Conservation (phyloP, 2,329 filamentous ascomycete species). For the Chaetomiaceae sp. region DNA sequence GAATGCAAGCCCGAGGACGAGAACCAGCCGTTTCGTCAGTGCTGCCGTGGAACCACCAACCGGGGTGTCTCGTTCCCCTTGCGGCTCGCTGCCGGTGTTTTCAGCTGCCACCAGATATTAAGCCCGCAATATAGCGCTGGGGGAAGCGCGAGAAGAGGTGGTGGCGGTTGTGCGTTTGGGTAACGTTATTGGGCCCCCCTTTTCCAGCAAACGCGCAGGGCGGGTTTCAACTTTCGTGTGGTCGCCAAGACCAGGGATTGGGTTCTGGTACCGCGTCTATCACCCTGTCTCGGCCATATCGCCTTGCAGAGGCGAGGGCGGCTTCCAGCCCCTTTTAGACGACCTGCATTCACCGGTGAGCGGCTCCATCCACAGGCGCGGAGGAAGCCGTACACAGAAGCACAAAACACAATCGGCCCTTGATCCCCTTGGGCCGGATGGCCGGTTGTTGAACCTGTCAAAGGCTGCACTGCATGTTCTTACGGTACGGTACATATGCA, state of each 20-base stretch:
- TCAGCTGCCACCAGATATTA: slow-evolving; percentile 3
- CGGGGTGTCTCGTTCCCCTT: background rate
- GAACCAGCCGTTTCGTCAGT: background rate
- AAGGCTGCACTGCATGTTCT: too few species aligned
- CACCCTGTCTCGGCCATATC: slow-evolving; percentile 6
- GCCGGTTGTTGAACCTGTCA: too few species aligned
- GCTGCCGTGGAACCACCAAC: slow-evolving; percentile 13
- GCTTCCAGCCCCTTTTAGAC: slow-evolving; percentile 13
- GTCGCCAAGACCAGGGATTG: slow-evolving; percentile 2
- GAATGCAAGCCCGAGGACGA: background rate
- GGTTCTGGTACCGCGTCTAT: slow-evolving; percentile 8
- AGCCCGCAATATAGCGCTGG: background rate
- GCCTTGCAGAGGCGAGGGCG: slow-evolving; percentile 20
- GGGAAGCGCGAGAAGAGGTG: background rate
- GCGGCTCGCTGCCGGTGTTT: slow-evolving; percentile 1
- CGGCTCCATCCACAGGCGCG: slow-evolving; percentile 19
- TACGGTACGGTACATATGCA: too few species aligned
- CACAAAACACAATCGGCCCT: background rate
- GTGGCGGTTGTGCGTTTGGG: background rate
- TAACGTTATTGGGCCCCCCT: too few species aligned
- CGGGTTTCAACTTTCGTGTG: background rate
- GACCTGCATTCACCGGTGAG: slow-evolving; percentile 25
- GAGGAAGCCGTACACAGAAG: slow-evolving; percentile 14
- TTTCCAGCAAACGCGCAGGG: slow-evolving; percentile 1
- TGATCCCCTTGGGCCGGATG: background rate